Evolutionary conservation across 2,329 filamentous ascomycete genomes (phyloP), one percentile per base, ranked within the genome.

Genomic region (Geosmithia morbida): DNA sequence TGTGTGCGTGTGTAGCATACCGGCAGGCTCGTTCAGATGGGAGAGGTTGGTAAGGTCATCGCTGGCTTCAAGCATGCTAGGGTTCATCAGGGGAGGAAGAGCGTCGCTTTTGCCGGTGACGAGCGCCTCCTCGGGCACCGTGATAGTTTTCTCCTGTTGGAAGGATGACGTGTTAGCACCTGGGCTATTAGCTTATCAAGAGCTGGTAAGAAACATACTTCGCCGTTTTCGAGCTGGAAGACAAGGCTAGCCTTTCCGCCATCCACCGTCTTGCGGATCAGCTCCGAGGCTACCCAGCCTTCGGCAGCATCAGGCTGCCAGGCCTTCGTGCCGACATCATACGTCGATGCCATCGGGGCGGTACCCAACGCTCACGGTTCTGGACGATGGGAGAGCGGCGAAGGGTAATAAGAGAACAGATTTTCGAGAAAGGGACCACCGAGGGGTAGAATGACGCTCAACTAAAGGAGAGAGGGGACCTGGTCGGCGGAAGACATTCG

Each of bases 221-320:
- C 87, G 67, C 88, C 92, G 77, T 88, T 95, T 57, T 88, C 87
- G 54, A 97, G 75, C 66, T 81, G 76, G 68, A 98, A 97, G 57
- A 88, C 77, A 58, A 98, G 77, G 62, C 76, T 83, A 60, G 90
- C 85, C 64, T 94, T 96, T 61, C 87, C 77, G 52, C 88, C 92
- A 61, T 92, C 75, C 54, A 87, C 71, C 48, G 77, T 75, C 74
- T 92, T 96, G 67, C 85, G 83, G 63, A 84, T 75, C 57, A 98
- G 85, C 74, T 97, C 89, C 44, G 92, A 96, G 62, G 89, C 85
- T 65, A 98, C 81, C 90, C 92, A 98, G 69, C 92, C 92, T 68
- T 98, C 90, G 51, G 86, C 86, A 64, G 79, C 72, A 72, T 98
- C 92, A 58, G 92, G 89, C 77, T 97, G 92, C 92, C 92, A 98